These are phyloP conservation scores for Tricholomella constricta DNA, from an alignment of 768 basidiomycete species.

Conservation along the genomic window DNA sequence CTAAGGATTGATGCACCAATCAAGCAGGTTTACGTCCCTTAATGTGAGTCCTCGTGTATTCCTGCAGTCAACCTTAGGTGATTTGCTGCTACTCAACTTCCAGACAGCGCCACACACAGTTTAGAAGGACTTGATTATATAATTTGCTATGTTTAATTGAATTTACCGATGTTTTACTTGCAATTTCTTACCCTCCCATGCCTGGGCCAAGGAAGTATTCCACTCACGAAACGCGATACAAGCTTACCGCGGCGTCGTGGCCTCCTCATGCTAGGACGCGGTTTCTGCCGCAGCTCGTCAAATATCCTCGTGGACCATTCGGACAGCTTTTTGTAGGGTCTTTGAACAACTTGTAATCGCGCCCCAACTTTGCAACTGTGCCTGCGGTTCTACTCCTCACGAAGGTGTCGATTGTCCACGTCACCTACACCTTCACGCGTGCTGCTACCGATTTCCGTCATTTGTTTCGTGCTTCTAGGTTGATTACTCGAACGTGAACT, in stretches of 20 bases:
- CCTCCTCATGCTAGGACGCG: slow-evolving; percentile 2
- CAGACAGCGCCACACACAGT: slow-evolving; percentile 10
- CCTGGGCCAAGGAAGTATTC: not conserved
- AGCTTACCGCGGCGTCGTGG: slow-evolving; percentile 9
- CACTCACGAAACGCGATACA: slow-evolving; percentile 11
- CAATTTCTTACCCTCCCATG: not conserved
- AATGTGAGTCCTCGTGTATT: too few species aligned
- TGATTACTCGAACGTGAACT: not conserved
- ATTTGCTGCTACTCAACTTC: too few species aligned
- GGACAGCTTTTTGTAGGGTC: not conserved
- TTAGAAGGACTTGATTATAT: slow-evolving; percentile 1
- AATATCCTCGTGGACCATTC: slow-evolving; percentile 2
- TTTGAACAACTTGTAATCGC: not conserved
- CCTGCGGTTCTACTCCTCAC: too few species aligned
- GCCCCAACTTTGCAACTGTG: not conserved
- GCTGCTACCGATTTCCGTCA: not conserved
- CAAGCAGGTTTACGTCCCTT: not conserved
- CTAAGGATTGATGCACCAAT: not conserved
- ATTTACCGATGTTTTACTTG: slow-evolving; percentile 9
- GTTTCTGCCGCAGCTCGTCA: not conserved
- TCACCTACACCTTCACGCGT: slow-evolving; percentile 1
- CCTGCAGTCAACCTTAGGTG: too few species aligned
- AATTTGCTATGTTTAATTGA: slow-evolving; percentile 5
- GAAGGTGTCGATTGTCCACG: slow-evolving; percentile 4
- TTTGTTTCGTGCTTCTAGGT: not conserved